Conservation (phyloP, 768 basidiomycete species). For the Goffeauzyma gilvescens region DNA sequence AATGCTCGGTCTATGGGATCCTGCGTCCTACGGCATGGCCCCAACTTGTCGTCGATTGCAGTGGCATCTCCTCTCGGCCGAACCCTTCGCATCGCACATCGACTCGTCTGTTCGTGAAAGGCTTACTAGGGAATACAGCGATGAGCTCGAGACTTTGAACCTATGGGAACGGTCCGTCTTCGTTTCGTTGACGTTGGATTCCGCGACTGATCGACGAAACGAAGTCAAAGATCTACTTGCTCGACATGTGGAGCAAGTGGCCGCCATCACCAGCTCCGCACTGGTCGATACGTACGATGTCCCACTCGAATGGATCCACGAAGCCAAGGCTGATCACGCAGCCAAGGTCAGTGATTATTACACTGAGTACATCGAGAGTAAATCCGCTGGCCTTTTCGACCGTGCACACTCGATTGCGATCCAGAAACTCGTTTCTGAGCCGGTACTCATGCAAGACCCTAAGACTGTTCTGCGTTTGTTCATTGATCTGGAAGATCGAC, state of each 20-base stretch:
- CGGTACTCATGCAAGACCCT: too few species aligned
- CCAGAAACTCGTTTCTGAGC: constrained; percentile 68
- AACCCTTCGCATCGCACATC: constrained; percentile 61
- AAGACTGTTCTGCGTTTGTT: too few species aligned
- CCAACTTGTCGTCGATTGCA: constrained; percentile 64
- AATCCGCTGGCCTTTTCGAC: constrained; percentile 49
- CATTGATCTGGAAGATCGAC: too few species aligned
- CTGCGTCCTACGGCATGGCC: constrained; percentile 54
- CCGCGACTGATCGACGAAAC: constrained; percentile 47
- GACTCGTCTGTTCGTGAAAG: constrained; percentile 75
- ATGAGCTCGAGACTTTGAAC: constrained; percentile 61
- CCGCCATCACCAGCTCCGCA: constrained; percentile 17
- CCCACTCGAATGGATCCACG: constrained; percentile 70
- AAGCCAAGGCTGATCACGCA: constrained; percentile 48
- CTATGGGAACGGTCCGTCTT: constrained; percentile 73
- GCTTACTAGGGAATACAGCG: constrained; percentile 64
- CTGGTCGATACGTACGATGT: constrained; percentile 54
- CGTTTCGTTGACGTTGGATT: constrained; percentile 68
- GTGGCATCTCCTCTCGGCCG: constrained; percentile 81
- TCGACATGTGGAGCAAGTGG: constrained; percentile 33
- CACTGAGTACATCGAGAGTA: constrained; percentile 57
- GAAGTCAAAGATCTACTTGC: constrained; percentile 63
- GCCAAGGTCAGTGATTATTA: constrained; percentile 28
- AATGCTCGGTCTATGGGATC: constrained; percentile 49
- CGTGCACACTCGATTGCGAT: constrained; percentile 71